A percentile compares a stretch with the other conserved stretches of the same genome.
phyloP scores from a whole-genome alignment of 352 stramenopile genomes.

The Phytophthora hibernalis region DNA sequence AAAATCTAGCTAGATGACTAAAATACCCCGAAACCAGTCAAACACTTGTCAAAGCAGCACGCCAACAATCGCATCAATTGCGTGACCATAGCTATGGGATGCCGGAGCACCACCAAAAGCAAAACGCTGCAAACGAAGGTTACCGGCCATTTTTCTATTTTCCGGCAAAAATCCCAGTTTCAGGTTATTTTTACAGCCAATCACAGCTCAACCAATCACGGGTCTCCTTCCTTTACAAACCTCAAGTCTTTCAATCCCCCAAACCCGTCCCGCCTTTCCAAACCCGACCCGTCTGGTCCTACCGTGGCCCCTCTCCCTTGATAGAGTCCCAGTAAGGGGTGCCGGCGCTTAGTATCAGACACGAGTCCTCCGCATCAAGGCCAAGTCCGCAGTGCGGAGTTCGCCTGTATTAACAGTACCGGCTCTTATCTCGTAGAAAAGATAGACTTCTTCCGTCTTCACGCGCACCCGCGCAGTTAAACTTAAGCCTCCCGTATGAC shows the following conservation, averaged over 20 bases:
- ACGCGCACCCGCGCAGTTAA: slow-evolving; percentile 13
- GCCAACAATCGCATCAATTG: not conserved
- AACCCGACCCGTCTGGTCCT: slow-evolving; percentile 3
- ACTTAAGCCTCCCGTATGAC: slow-evolving; percentile 41
- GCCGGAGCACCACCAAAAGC: not conserved
- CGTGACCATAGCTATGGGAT: too few species aligned
- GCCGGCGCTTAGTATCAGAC: slow-evolving; percentile 39
- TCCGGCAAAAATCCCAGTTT: slow-evolving; percentile 14
- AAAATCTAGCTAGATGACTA: not conserved
- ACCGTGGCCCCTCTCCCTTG: slow-evolving; percentile 23
- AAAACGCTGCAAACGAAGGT: slow-evolving; percentile 5
- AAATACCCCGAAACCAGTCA: not conserved
- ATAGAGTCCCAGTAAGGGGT: slow-evolving; percentile 10
- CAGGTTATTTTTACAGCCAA: not conserved
- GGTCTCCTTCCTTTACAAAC: not conserved
- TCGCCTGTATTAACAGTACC: slow-evolving; percentile 1
- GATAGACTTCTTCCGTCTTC: slow-evolving; percentile 12
- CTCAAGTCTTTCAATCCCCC: not conserved
- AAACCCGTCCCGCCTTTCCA: slow-evolving; percentile 1
- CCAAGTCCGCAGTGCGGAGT: slow-evolving; percentile 6
- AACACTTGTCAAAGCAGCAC: not conserved
- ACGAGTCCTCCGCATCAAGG: slow-evolving; percentile 32
- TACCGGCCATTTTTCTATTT: slow-evolving; percentile 32
- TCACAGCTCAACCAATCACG: not conserved
- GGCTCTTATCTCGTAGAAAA: slow-evolving; percentile 11